Evolutionary conservation across 75 land plant genomes (phyloP), one percentile per base, ranked within the genome.

Genomic region (Pinus albicaulis): DNA sequence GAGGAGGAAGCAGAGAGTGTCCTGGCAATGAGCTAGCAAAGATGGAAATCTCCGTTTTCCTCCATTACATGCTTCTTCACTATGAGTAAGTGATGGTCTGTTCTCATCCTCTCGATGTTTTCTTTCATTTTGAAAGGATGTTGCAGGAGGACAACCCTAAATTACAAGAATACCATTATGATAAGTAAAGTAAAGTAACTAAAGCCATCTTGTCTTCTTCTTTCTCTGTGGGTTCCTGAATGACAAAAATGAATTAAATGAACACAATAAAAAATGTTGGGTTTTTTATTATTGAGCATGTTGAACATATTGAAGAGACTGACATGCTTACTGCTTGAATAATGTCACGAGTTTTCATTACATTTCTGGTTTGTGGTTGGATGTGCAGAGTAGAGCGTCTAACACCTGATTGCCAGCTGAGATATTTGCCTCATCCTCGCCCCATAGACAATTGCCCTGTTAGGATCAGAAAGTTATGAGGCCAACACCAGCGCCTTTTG

Each of bases 11-110:
- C 74, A 76, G 92, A 60, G 16, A 88, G 71, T 94, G 98, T 78
- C 98, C 98, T 19, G 98, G 98, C 73, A 88, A 81, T 82, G 94
- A 94, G 34, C 82, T 94, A 20, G 87, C 95, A 48, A 92, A 88
- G 81, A 79, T 94, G 10, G 92, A 92, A 75, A 85, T 90, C 23
- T 61, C 84, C 3, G 76, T 92, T 52, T 89, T 94, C 55, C 79
- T 94, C 13, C 98, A 94, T 71, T 57, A 88, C 57, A 82, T 88
- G 61, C 85, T 90, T 55, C 83, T 89, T n/a, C 63, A 75, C 23
- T 93, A 89, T 63, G 58, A 81, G 96, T 93, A 76, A 92, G 94
- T 71, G 34, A 5, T 20, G 20, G n/a, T 48, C 53, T 48, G 61
- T 59, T 23, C 22, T 59, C 23, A 59, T 20, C 20, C 23, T 59